These are phyloP conservation scores for Elsinoe australis DNA, from an alignment of 2,329 filamentous ascomycete species.

Conservation along the genomic window DNA sequence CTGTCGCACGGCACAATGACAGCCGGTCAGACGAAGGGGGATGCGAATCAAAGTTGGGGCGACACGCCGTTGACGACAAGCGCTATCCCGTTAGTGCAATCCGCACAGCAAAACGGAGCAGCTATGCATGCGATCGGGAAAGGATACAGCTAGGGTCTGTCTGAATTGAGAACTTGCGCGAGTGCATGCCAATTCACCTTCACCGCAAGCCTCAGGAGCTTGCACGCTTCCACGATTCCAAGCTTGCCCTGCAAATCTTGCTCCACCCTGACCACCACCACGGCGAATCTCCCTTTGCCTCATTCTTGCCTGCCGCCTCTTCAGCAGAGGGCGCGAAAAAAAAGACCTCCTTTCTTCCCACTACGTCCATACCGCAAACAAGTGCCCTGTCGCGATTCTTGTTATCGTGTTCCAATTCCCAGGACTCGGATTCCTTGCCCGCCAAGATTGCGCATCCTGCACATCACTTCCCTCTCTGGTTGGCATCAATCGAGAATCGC, in stretches of 20 bases:
- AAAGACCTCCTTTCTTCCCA: background rate
- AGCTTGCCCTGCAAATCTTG: too few species aligned
- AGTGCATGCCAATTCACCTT: background rate
- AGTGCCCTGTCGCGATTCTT: background rate
- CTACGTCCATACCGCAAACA: background rate
- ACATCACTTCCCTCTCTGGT: constrained; percentile 14
- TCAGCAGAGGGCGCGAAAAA: too few species aligned
- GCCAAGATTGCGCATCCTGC: constrained; percentile 16
- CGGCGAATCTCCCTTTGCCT: background rate
- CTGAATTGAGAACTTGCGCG: constrained; percentile 6
- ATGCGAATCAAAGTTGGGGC: constrained; percentile 17
- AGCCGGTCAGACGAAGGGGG: constrained; percentile 6
- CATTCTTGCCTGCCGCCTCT: background rate
- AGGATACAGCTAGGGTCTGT: background rate
- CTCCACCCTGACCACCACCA: background rate
- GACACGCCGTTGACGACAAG: constrained; percentile 18
- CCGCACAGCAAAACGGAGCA: constrained; percentile 7
- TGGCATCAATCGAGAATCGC: constrained; percentile 4
- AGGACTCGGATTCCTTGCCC: constrained; percentile 1
- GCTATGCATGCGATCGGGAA: constrained; percentile 7
- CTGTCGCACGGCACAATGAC: background rate
- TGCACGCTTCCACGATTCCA: too few species aligned
- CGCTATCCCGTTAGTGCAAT: constrained; percentile 17
- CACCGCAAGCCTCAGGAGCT: constrained; percentile 3
- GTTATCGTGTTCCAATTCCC: background rate